Evolutionary conservation across 352 stramenopile genomes (phyloP).

Genomic region (Phytophthora fragariaefolia): DNA sequence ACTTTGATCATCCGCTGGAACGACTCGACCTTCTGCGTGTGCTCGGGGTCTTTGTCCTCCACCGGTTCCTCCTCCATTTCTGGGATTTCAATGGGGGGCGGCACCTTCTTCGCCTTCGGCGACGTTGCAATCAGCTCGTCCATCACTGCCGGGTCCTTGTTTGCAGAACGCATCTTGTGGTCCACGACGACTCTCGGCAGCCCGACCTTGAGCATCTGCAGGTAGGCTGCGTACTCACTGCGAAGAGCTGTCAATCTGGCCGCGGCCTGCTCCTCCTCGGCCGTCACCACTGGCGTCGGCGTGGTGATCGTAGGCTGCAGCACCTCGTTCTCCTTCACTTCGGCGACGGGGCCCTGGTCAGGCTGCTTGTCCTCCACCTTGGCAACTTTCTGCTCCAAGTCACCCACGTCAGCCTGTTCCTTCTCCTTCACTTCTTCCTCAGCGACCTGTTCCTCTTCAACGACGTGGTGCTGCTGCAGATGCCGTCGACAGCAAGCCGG

Average conservation of each 20-base stretch:
- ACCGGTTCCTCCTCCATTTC: slow-evolving; percentile 30
- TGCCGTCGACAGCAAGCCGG: slow-evolving; percentile 26
- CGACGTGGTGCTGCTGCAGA: slow-evolving; percentile 9
- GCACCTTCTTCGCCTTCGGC: slow-evolving; percentile 41
- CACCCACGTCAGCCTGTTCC: too few species aligned
- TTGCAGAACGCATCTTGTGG: slow-evolving; percentile 73
- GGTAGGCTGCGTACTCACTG: slow-evolving; percentile 52
- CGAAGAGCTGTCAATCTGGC: slow-evolving; percentile 28
- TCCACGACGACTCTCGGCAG: slow-evolving; percentile 69
- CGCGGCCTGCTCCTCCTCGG: slow-evolving; percentile 17
- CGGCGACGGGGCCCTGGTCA: background rate
- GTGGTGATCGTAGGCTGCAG: slow-evolving; percentile 5
- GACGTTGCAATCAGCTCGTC: slow-evolving; percentile 51
- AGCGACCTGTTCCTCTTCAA: background rate
- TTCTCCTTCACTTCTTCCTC: slow-evolving; percentile 12
- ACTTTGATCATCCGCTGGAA: slow-evolving; percentile 81
- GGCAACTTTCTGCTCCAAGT: too few species aligned
- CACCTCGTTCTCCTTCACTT: slow-evolving; percentile 25
- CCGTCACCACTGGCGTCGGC: background rate
- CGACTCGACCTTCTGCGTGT: slow-evolving; percentile 53
- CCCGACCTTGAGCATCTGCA: slow-evolving; percentile 86
- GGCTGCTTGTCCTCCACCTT: background rate
- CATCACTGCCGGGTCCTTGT: slow-evolving; percentile 61
- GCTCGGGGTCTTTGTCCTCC: slow-evolving; percentile 43
- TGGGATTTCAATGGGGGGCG: slow-evolving; percentile 41